Base-by-base conservation (phyloP, 2,329 filamentous ascomycete genomes). In the Endocalyx cinctus region DNA sequence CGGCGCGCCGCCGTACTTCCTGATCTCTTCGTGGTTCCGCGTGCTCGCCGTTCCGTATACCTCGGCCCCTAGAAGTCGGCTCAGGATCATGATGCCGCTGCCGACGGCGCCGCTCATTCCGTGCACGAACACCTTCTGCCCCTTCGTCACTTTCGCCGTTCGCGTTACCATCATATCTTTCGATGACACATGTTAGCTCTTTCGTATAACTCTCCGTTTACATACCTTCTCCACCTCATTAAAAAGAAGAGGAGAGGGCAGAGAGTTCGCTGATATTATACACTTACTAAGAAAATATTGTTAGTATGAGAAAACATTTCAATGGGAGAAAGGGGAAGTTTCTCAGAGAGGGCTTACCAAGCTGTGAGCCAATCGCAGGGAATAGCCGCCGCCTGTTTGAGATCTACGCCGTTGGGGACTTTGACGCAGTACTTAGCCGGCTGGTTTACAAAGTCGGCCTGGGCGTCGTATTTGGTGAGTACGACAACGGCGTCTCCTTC, bases 101-200 rank as follows among this genome's bases (percentile, higher is more conserved):
- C 69, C 69, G 2, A 72, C 68, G 6, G 69, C 67, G 18, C 69
- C 69, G 39, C 66, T 70, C 16, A 71, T 50, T 22, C 69, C 67
- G 47, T 73, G 70, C 13, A 73, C 50, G 43, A 73, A 73, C 27
- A 72, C 67, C 15, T 62, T 60, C 34, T 69, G 59, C 18, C 67
- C 68, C 17, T 54, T 51, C 1, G 49, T 30, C 2, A 72, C 64
- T 19, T 62, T 56, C 4, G 64, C 65, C 3, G 41, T 43, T 25
- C 51, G 50, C 27, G 47, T 38, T 7, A 64, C 57, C 48, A 67
- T 54, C 10, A 48, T 51, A 35, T 58, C n/a, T n/a, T n/a, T n/a
- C n/a, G n/a, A n/a, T n/a, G n/a, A n/a, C n/a, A n/a, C n/a, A n/a
- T n/a, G n/a, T n/a, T n/a, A n/a, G n/a, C n/a, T n/a, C n/a, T n/a